Evolutionary conservation across 176 grass and related monocot genomes (phyloP), one percentile per base, ranked within the genome.

Genomic region (Typha latifolia): DNA sequence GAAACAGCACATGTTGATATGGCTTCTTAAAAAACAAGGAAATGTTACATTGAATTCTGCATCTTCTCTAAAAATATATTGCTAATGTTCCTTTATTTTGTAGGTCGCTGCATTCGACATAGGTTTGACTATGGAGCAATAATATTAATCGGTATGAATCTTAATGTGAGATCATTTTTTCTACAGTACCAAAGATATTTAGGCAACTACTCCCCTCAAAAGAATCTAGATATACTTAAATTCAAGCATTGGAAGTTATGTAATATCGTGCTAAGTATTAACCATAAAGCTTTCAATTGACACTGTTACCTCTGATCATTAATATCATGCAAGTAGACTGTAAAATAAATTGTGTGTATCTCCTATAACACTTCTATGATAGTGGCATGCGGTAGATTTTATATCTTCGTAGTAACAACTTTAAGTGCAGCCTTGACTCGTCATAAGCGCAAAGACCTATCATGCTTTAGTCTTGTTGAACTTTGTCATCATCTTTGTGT

Each of bases 51-150:
- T 10, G 15, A 18, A 15, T 2, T 57, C 6, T 18, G 15, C 19
- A 15, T 57, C 52, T 21, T 57, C 8, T 53, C 51, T n/a, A 15
- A n/a, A 53, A 53, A 53, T 14, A 53, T 15, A 15, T 15, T 57
- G 19, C 19, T 10, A 15, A 57, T 8, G 15, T 57, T 57, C 16
- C n/a, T 18, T 2, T 27, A 66, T 62, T 69, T 84, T 73, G 12
- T 77, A 96, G 93, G 93, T 80, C 88, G 88, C 52, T 96, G 93
- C 57, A 91, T 96, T 77, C 82, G 93, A 15, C 93, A 96, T 71
- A 96, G 82, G 82, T 89, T 78, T 67, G 93, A 96, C 70, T 96
- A 91, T 7, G 93, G 93, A 73, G 88, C 85, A 63, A 96, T 91
- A 81, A 91, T 96, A 82, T 77, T 96, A 55, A 84, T 96, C 55